Conservation (phyloP, 1,284 basidiomycete species). For the Malassezia caprae region DNA sequence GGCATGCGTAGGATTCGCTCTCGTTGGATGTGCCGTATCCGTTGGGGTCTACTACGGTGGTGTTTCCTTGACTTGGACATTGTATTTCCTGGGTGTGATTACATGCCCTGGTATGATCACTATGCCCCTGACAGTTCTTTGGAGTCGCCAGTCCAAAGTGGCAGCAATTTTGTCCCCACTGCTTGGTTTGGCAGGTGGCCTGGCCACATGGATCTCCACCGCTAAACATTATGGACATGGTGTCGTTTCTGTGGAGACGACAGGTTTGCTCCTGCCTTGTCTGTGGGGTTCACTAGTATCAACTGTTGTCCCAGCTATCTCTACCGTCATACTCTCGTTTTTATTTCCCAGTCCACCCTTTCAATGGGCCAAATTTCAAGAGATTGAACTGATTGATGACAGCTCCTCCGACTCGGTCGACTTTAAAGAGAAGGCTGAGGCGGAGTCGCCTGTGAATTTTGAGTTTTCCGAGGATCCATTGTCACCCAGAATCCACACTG, state of each 20-base stretch:
- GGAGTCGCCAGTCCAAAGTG: conserved; percentile 17
- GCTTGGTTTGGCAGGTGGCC: conserved; percentile 31
- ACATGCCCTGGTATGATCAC: conserved; percentile 36
- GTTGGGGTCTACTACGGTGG: conserved; percentile 32
- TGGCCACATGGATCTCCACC: conserved; percentile 39
- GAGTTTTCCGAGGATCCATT: neutral
- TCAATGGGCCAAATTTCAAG: conserved; percentile 26
- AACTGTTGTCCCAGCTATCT: conserved; percentile 23
- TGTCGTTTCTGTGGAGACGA: conserved; percentile 22
- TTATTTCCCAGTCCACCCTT: conserved; percentile 25
- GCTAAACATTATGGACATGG: conserved; percentile 33
- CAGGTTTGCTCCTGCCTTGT: conserved; percentile 24
- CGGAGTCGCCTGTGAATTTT: neutral
- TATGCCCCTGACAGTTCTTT: conserved; percentile 33
- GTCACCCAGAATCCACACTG: conserved; percentile 11
- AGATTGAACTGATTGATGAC: conserved; percentile 15
- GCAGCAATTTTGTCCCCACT: conserved; percentile 27
- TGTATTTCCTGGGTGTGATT: conserved; percentile 36
- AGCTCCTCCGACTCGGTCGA: neutral
- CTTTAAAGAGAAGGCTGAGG: neutral
- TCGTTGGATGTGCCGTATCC: conserved; percentile 26
- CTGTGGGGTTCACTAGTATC: conserved; percentile 39
- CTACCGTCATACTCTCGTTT: conserved; percentile 19
- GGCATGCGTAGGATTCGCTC: conserved; percentile 28
- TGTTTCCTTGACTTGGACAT: conserved; percentile 33